Evolutionary conservation across 257 asterid genomes (phyloP).

Genomic region (Solanum raphanifolium): DNA sequence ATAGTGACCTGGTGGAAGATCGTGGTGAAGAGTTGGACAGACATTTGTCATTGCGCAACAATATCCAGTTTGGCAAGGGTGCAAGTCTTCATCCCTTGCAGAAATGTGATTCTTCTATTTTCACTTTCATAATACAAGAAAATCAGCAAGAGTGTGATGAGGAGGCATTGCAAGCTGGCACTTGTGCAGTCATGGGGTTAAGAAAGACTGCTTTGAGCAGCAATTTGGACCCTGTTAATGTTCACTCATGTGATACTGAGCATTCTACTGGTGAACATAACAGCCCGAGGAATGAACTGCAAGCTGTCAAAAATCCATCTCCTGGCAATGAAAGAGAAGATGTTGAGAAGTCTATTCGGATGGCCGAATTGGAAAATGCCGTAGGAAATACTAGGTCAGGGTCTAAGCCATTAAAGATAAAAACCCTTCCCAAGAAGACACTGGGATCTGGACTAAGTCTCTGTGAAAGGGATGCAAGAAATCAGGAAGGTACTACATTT

Average conservation of each 20-base stretch:
- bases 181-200: slow-evolving; percentile 14
- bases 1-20: slow-evolving; percentile 7
- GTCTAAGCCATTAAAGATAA: slow-evolving; percentile 28
- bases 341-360: slow-evolving; percentile 10
- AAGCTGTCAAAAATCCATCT: slow-evolving; percentile 11
- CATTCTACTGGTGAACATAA: slow-evolving; percentile 12
- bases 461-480: slow-evolving; percentile 21
- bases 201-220: slow-evolving; percentile 6
- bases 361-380: slow-evolving; percentile 16
- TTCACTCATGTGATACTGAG: slow-evolving; percentile 10
- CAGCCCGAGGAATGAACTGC: slow-evolving; percentile 17
- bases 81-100: slow-evolving; percentile 17
- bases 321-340: slow-evolving; percentile 8
- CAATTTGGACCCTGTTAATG: slow-evolving; percentile 9
- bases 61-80: background rate
- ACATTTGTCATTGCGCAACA: background rate
- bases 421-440: slow-evolving; percentile 39
- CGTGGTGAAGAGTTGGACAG: slow-evolving; percentile 7
- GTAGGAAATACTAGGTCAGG: slow-evolving; percentile 13
- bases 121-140: slow-evolving; percentile 12
- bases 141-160: slow-evolving; percentile 12
- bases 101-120: background rate
- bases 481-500: slow-evolving; percentile 33
- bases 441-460: slow-evolving; percentile 36
- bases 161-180: slow-evolving; percentile 15